Base-by-base conservation (phyloP, 2,329 filamentous ascomycete species). In the Beauveria bassiana region DNA sequence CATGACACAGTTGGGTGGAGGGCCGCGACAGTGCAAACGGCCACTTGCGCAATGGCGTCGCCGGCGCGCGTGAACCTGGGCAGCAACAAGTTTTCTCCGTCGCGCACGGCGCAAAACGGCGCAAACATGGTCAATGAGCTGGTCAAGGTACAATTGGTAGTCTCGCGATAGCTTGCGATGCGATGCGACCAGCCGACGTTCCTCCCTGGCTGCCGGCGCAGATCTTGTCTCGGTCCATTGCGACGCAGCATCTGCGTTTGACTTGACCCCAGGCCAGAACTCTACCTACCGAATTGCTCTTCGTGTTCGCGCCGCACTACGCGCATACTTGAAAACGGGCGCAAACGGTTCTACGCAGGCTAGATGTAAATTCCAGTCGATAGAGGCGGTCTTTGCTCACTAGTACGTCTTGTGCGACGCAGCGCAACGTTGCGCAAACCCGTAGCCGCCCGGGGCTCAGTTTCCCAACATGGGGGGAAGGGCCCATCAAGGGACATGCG, bases 401-500 rank as follows among this genome's bases (percentile, higher is more conserved):
- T 16, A 28, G 26, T 16, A 43, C 14, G 38, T 26, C 38, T 18
- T 7, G 38, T 43, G 52, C 52, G 52, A 54, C 52, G n/a, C 26
- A 46, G 54, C 54, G 26, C 43, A 47, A 47, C n/a, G 43, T 57
- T 47, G 54, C 54, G 54, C 54, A 57, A 57, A 57, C 31, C 14
- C 24, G 42, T 56, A 56, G 42, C 53, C 53, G 53, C 53, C 53
- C 12, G 9, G 24, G 24, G 34, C 12, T 34, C 5, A 24, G 47
- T 10, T 8, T 16, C 22, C 8, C 46, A 16, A 16, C 9, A 28
- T 12, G 18, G 22, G 52, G 42, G 53, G 34, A 1, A 10, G 5
- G 12, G n/a, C 28, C 54, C 42, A 40, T 57, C 54, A 57, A 57
- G 54, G 54, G 54, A 57, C 43, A 57, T 57, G 42, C 22, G 53